phyloP scores from a whole-genome alignment of 768 basidiomycete species.

The Leccinum pellstonianum region DNA sequence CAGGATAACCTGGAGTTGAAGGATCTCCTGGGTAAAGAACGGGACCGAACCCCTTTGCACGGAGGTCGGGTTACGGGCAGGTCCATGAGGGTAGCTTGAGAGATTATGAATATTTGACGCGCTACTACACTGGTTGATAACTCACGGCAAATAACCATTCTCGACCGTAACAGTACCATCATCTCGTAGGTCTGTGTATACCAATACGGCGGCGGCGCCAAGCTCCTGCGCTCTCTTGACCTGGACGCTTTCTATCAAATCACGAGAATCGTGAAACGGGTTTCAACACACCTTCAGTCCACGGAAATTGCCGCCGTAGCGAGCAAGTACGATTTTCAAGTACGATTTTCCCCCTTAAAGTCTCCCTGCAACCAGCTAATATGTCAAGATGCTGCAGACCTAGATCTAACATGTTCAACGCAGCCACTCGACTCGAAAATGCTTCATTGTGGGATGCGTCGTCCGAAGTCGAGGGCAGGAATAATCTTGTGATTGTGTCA shows the following conservation, averaged over 20 bases:
- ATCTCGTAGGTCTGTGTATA: slow-evolving; percentile 86
- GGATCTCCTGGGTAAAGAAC: slow-evolving; percentile 79
- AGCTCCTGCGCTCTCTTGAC: slow-evolving; percentile 84
- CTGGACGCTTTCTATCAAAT: slow-evolving; percentile 40
- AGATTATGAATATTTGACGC: background rate
- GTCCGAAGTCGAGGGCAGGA: slow-evolving; percentile 68
- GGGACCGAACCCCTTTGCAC: slow-evolving; percentile 87
- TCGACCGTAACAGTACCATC: slow-evolving; percentile 77
- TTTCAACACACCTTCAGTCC: slow-evolving; percentile 73
- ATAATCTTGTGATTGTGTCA: slow-evolving; percentile 50
- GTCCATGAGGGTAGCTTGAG: slow-evolving; percentile 61
- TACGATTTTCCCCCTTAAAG: slow-evolving; percentile 47
- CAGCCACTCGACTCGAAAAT: slow-evolving; percentile 83
- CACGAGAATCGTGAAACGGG: slow-evolving; percentile 10
- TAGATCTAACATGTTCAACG: slow-evolving; percentile 88
- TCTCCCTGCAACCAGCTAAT: slow-evolving; percentile 45
- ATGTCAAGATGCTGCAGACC: slow-evolving; percentile 88
- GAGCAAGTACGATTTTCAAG: slow-evolving; percentile 67
- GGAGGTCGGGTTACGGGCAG: slow-evolving; percentile 80
- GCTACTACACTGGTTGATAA: background rate
- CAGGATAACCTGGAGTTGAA: slow-evolving; percentile 83
- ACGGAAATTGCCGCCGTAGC: slow-evolving; percentile 78
- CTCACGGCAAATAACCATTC: slow-evolving; percentile 71
- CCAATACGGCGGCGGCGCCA: slow-evolving; percentile 79
- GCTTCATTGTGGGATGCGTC: slow-evolving; percentile 90